Percentiles rank a stretch among this genome's conserved stretches.
Conservation (phyloP, 2,329 filamentous ascomycete species). For the Aspergillus spinulosporus region DNA sequence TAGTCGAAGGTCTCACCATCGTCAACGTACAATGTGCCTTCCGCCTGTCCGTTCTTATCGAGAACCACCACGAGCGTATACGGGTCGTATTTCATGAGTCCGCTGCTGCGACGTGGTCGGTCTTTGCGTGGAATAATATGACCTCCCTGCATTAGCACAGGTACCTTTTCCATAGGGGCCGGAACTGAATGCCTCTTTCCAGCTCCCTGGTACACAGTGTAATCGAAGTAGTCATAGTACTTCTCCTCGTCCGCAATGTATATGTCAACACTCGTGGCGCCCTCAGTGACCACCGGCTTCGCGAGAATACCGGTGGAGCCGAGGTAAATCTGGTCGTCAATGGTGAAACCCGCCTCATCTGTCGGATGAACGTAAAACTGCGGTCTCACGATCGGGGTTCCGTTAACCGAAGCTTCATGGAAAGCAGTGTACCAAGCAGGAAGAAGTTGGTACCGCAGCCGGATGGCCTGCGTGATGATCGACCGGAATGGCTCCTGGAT, state of each 20-base stretch:
- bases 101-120: conserved; percentile 77
- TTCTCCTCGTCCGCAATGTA: conserved; percentile 86
- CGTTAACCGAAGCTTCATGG: conserved; percentile 78
- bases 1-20: conserved; percentile 93
- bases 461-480: conserved; percentile 84
- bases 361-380: conserved; percentile 90
- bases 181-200: conserved; percentile 69
- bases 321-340: conserved; percentile 93
- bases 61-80: conserved; percentile 85
- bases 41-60: conserved; percentile 67
- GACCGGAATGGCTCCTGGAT: conserved; percentile 78
- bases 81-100: conserved; percentile 90
- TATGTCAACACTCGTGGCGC: conserved; percentile 69
- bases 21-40: conserved; percentile 84
- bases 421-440: conserved; percentile 98
- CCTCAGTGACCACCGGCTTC: conserved; percentile 83
- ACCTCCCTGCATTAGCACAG: conserved; percentile 87
- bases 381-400: conserved; percentile 83
- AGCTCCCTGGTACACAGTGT: conserved; percentile 69
- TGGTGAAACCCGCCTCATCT: conserved; percentile 80
- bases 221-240: conserved; percentile 96
- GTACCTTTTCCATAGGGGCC: conserved; percentile 82
- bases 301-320: conserved; percentile 85
- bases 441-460: conserved; percentile 83
- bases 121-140: conserved; percentile 91